Base-by-base conservation (phyloP, 73 alveolate species). In the Paramecium biaurelia region DNA sequence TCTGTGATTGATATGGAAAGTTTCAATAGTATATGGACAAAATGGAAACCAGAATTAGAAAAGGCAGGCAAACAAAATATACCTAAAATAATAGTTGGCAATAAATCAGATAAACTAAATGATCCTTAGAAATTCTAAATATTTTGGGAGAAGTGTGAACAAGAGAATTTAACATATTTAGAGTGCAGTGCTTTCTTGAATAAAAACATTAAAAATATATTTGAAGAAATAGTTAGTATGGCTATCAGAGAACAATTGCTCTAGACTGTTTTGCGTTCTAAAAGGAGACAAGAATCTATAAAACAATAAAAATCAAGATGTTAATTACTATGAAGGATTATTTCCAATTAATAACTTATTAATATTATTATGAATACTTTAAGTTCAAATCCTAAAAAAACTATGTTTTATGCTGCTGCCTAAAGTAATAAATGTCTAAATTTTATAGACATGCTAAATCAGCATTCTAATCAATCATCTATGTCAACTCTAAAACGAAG, bases 341-440 rank as follows among this genome's bases (percentile, higher is more conserved):
- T 18, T 53, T 53, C 14, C 12, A 53, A 53, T n/a, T 53, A n/a
- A 53, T 53, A 53, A 53, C 68, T 18, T 63, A 63, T 63, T 58
- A 58, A 63, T 63, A 63, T 53, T 30, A 26, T 63, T 26, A 63
- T 63, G 84, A 63, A 63, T 63, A 30, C 84, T 32, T 32, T 63
- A 26, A 63, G 45, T 63, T 63, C 84, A 63, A 63, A 63, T 32
- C 84, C 84, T 1, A 63, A 63, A 63, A 63, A 63, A 63, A 63
- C 84, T 63, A 63, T 63, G 84, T 63, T 63, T 63, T 63, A 63
- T 32, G 84, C 84, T 30, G 84, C 84, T 63, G 84, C 84, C 84
- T 32, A 63, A 24, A 63, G 84, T 63, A 63, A 26, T 30, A 10
- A 30, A 26, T 63, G 26, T 53, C 84, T 32, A n/a, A n/a, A 12